Evolutionary conservation across 495 filamentous ascomycete species (phyloP).

Genomic region (Thermochaetoides thermophila): DNA sequence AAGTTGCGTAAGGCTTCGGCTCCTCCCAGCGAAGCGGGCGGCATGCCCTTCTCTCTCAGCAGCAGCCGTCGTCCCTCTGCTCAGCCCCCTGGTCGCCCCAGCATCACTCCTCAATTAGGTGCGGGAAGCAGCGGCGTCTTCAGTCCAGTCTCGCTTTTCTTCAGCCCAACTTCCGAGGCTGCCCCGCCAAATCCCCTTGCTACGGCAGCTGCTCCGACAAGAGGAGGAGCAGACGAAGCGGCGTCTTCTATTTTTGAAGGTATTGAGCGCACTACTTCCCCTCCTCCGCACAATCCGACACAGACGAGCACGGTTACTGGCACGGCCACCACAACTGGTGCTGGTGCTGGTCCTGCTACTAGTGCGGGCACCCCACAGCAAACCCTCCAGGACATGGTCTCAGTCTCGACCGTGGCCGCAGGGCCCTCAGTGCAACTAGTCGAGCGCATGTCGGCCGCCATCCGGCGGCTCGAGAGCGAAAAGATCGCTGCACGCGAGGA

Average conservation of each 20-base stretch:
- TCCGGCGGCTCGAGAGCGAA: slow-evolving; percentile 81
- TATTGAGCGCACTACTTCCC: no score
- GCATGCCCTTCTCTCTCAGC: slow-evolving; percentile 9
- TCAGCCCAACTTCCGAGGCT: slow-evolving; percentile 22
- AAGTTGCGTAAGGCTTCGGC: slow-evolving; percentile 30
- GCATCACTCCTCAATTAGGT: slow-evolving; percentile 3
- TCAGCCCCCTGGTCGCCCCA: slow-evolving; percentile 20
- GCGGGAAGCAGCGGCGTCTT: slow-evolving; percentile 12
- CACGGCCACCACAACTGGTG: no score
- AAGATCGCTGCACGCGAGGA: slow-evolving; percentile 78
- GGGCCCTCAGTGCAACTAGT: slow-evolving; percentile 92
- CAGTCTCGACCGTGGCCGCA: slow-evolving; percentile 72
- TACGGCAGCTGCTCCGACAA: no score
- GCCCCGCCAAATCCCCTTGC: neutral
- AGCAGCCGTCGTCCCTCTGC: slow-evolving; percentile 24
- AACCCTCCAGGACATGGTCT: slow-evolving; percentile 75
- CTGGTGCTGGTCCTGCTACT: no score
- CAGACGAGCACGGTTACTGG: no score
- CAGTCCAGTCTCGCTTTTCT: slow-evolving; percentile 14
- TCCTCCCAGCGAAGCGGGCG: slow-evolving; percentile 30
- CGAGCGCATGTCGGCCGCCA: slow-evolving; percentile 87
- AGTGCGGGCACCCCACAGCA: slow-evolving; percentile 56
- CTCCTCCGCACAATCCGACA: no score
- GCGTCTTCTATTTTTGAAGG: no score
- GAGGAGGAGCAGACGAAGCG: no score